Conservation (phyloP, 345 rosid genomes). For the Populus tremula region DNA sequence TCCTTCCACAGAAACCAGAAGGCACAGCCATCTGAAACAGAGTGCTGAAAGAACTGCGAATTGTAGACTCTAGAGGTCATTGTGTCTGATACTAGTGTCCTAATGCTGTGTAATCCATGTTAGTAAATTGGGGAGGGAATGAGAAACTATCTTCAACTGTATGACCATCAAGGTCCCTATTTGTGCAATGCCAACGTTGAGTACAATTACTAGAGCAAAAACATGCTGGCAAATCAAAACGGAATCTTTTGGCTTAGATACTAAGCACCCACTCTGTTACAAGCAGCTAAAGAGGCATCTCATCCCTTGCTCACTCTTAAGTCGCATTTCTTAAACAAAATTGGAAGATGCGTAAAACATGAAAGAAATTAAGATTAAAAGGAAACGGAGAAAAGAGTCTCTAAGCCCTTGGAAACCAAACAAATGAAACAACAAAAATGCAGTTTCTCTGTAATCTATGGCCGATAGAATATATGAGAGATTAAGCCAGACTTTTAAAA, state of each 20-base stretch:
- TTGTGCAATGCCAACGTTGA: neutral
- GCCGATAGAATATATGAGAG: neutral
- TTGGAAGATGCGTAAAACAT: neutral
- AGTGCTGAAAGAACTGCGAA: neutral
- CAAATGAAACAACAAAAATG: neutral
- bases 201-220: neutral
- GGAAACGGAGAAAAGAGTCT: neutral
- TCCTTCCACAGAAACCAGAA: neutral
- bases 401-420: neutral
- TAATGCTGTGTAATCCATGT: neutral
- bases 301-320: neutral
- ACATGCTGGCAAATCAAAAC: neutral
- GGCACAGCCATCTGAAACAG: neutral
- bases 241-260: neutral
- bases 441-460: neutral
- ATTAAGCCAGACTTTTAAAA: neutral
- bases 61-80: neutral
- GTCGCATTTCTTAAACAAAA: neutral
- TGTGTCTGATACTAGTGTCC: neutral
- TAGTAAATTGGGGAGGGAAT: neutral
- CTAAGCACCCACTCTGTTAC: neutral
- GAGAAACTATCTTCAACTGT: neutral
- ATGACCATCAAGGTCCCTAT: neutral
- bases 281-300: neutral
- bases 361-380: neutral